Evolutionary conservation across 352 stramenopile species (phyloP), one percentile per base, ranked within the genome.

Genomic region (Phytopythium oedochilum): DNA sequence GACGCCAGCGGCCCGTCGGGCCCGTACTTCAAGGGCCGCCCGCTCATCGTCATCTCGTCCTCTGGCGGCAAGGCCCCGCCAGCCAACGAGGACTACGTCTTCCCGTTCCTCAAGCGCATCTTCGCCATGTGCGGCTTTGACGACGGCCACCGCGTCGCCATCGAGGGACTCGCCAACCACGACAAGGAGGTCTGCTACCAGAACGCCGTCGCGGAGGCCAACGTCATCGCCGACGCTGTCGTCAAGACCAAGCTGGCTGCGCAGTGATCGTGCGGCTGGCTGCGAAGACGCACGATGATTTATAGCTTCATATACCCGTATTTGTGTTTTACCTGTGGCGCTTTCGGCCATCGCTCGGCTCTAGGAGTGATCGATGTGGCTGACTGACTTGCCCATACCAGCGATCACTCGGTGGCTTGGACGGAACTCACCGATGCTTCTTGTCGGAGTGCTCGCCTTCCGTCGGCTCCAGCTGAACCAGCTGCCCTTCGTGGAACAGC

Each of bases 101-200:
- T 81, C 51, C 76, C 76, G 17, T 91, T 85, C 61, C 63, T 86
- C 50, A 75, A 63, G 60, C 85, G 81, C 63, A 88, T 89, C 51
- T 89, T 89, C 36, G 78, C 75, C 43, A 85, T 89, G 76, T 89
- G 78, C 55, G 76, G 78, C 42, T 89, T 87, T 46, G 74, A 86
- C 55, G 74, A 87, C 29, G 58, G 75, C 18, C 66, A 89, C 50
- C 76, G 83, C 44, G 76, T 89, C 26, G 72, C 74, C 49, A 86
- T 89, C 47, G 61, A 85, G 42, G 72, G 74, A 0, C 70, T 89
- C 17, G 74, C 78, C 7, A 83, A 65, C 12, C 68, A 82, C 46
- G 75, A 86, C 70, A 89, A 89, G 66, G 65, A 89, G 38, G 34
- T 56, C 18, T 88, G 76, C 54, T 88, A 72, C 44, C 63, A 80